Evolutionary conservation across 2,329 filamentous ascomycete species (phyloP), one percentile per base, ranked within the genome.

Genomic region (Graphilbum fragrans): DNA sequence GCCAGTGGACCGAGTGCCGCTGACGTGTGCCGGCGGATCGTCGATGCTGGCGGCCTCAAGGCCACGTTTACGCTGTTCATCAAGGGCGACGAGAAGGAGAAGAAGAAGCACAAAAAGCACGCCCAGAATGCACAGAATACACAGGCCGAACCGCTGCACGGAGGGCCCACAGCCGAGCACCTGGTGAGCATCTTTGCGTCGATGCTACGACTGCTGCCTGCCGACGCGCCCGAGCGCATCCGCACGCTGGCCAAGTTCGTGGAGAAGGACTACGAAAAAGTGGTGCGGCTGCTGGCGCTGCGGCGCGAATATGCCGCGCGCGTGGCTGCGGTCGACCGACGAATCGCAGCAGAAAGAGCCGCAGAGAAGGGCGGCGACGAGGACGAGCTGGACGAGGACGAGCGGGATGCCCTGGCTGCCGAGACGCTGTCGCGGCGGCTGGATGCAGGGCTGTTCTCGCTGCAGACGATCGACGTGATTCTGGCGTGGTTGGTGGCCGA

Each of bases 401-500:
- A 82, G 29, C 67, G 65, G 45, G 73, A 78, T 39, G 68, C 72
- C 20, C 66, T 76, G 54, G 77, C 75, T 16, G 70, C 79, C 38
- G 84, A 85, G 51, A 88, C 80, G 72, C 70, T 93, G 20, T 78
- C 82, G 0, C 67, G 77, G 39, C 70, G 85, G 37, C 67, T 96
- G 16, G 87, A 94, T 48, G 86, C 85, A 0, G 92, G 92, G 0
- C 63, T 96, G 6, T 94, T 85, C 57, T 81, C 76, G 21, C 61
- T 95, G 42, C 86, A 94, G 63, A 82, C 77, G 3, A 74, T 92
- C 36, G 90, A 96, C 63, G 72, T 87, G 1, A 76, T 92, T 23
- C 61, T 98, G 23, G 85, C 88, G 12, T 98, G 92, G 92, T 69
- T 96, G 25, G 72, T 86, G 8, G 92, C 88, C 1, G 92, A 98